A percentile compares a stretch with the other conserved stretches of the same genome.
Conservation (phyloP, 2,329 filamentous ascomycete genomes). For the Fragosphaeria purpurea region DNA sequence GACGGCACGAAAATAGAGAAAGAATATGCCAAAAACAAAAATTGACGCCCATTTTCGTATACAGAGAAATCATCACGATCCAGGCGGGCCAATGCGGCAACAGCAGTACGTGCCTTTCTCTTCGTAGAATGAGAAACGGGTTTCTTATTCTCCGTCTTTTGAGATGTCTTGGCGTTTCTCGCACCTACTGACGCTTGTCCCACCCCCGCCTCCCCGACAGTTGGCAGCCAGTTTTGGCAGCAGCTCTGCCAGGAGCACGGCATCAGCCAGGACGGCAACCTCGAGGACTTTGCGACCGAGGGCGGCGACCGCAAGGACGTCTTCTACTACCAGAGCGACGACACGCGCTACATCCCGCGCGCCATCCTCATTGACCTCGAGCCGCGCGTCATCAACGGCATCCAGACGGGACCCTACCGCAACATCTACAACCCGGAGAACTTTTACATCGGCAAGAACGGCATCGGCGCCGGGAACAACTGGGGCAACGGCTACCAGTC, state of each 20-base stretch:
- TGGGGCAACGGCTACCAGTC: constrained; percentile 96
- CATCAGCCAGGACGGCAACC: constrained; percentile 92
- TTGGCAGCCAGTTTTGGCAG: constrained; percentile 98
- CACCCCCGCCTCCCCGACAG: constrained; percentile 33
- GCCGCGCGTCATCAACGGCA: constrained; percentile 82
- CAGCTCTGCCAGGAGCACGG: constrained; percentile 97
- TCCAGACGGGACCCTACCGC: constrained; percentile 87
- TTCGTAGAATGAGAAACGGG: no score
- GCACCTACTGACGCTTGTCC: background rate
- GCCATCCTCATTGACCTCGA: constrained; percentile 94
- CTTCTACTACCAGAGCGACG: constrained; percentile 99
- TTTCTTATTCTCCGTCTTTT: no score
- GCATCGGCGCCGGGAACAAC: constrained; percentile 90
- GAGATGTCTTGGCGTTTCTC: no score
- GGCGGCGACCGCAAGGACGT: constrained; percentile 97
- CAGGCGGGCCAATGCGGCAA: constrained; percentile 99
- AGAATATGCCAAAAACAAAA: no score
- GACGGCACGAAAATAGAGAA: background rate
- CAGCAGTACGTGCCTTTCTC: constrained; percentile 61
- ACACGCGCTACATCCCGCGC: constrained; percentile 94
- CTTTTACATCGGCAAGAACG: constrained; percentile 93
- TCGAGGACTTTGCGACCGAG: constrained; percentile 95
- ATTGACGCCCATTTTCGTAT: no score
- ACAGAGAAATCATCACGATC: constrained; percentile 96
- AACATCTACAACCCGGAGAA: constrained; percentile 99